Conservation (phyloP, 1,284 basidiomycete species). For the Ganoderma resinaceum region DNA sequence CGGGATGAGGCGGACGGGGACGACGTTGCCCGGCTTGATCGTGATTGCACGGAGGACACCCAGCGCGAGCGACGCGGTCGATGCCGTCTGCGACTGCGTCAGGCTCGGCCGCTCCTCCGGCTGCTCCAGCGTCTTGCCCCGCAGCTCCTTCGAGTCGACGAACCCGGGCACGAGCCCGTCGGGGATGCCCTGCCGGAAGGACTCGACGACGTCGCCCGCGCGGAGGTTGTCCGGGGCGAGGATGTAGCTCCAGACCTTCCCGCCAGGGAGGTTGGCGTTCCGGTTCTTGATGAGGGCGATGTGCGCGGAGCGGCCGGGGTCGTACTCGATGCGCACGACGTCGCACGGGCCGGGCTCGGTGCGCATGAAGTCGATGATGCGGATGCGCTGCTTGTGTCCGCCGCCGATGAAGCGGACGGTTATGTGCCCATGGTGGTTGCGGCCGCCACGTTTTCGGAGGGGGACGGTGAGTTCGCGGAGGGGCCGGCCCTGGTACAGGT, state of each 20-base stretch:
- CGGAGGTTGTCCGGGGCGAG: slow-evolving; percentile 90
- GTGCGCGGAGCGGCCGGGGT: slow-evolving; percentile 93
- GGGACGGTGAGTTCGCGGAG: slow-evolving; percentile 86
- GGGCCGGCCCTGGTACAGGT: slow-evolving; percentile 87
- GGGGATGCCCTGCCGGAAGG: slow-evolving; percentile 86
- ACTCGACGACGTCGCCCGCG: slow-evolving; percentile 89
- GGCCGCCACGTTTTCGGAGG: slow-evolving; percentile 86
- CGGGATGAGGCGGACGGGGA: slow-evolving; percentile 92
- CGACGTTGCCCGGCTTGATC: slow-evolving; percentile 92
- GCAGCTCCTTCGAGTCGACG: slow-evolving; percentile 47
- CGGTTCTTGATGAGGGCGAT: slow-evolving; percentile 86
- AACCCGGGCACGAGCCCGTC: slow-evolving; percentile 77
- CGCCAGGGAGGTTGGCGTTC: slow-evolving; percentile 52
- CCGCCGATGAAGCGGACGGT: slow-evolving; percentile 93
- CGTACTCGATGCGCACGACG: slow-evolving; percentile 95
- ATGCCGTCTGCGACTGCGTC: slow-evolving; percentile 40
- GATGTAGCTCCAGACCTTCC: slow-evolving; percentile 82
- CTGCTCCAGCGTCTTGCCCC: slow-evolving; percentile 57
- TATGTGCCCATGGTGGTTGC: slow-evolving; percentile 85
- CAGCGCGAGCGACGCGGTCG: slow-evolving; percentile 74
- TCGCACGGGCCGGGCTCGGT: slow-evolving; percentile 81
- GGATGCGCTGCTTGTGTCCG: slow-evolving; percentile 88
- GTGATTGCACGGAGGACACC: slow-evolving; percentile 89
- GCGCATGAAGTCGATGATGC: slow-evolving; percentile 89
- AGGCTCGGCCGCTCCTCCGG: slow-evolving; percentile 35